A percentile compares a stretch with the other conserved stretches of the same genome.
Evolutionary conservation across 2,329 filamentous ascomycete genomes (phyloP).

Genomic region (Pseudogymnoascus sp.): DNA sequence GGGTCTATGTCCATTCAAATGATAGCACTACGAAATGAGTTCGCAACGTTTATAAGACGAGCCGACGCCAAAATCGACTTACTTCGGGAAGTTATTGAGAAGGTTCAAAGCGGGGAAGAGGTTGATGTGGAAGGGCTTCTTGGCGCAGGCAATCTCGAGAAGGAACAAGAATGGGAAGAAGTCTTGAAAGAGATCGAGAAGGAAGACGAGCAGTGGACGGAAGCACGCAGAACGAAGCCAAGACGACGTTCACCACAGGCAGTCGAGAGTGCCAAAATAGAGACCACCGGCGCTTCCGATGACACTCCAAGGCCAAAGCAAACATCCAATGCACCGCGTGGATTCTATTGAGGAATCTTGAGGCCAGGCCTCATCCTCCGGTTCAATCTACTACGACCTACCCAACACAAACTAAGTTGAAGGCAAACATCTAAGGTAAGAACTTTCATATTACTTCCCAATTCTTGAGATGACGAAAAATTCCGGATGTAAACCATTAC

Average conservation of each 20-base stretch:
- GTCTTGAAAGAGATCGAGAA: constrained; percentile 61
- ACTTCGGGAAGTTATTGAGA: constrained; percentile 68
- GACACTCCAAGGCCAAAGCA: constrained; percentile 13
- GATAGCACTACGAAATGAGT: constrained; percentile 72
- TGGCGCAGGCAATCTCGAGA: constrained; percentile 67
- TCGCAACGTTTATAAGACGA: constrained; percentile 63
- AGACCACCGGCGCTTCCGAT: neutral
- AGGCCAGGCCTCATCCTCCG: neutral
- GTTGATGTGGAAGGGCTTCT: constrained; percentile 80
- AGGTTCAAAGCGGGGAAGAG: constrained; percentile 63
- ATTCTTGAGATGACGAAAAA: constrained; percentile 73
- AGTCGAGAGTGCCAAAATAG: neutral
- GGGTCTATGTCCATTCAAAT: constrained; percentile 95
- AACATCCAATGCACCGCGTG: constrained; percentile 24
- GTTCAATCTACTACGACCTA: neutral
- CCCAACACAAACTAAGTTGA: neutral
- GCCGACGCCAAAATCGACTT: constrained; percentile 73
- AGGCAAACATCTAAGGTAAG: neutral
- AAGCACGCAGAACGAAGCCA: constrained; percentile 22
- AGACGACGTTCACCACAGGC: constrained; percentile 16
- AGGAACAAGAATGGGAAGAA: constrained; percentile 84
- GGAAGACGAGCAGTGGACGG: constrained; percentile 46
- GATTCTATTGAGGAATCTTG: constrained; percentile 25
- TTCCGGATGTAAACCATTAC: constrained; percentile 92
- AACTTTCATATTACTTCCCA: neutral